Conservation (phyloP, 305 asterid genomes). For the Rubia tinctorum region DNA sequence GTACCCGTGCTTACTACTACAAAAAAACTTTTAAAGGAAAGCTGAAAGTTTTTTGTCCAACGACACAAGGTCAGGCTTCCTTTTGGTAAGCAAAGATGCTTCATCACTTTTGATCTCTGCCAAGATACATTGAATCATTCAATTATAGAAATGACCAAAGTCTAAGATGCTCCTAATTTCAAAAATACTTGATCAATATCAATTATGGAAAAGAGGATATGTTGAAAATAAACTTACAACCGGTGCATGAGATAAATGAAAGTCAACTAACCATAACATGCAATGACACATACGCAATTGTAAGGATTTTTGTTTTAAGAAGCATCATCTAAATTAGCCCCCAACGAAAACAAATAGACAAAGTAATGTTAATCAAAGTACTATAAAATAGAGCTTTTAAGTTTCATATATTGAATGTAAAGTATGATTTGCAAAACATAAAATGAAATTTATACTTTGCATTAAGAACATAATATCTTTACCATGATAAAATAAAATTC, state of each 20-base stretch:
- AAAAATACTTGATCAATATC: background rate
- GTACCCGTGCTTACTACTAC: too few species aligned
- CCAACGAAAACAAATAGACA: background rate
- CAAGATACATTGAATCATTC: background rate
- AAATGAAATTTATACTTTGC: background rate
- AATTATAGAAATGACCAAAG: background rate
- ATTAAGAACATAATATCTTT: background rate
- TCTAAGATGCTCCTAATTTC: background rate
- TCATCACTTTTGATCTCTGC: conserved; percentile 6
- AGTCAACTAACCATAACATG: background rate
- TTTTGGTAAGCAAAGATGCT: background rate
- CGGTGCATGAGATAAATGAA: background rate
- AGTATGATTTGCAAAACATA: background rate
- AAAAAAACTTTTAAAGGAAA: too few species aligned
- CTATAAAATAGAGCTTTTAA: background rate
- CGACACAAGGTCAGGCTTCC: background rate
- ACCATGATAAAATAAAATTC: background rate
- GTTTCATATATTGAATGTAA: background rate
- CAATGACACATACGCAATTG: background rate
- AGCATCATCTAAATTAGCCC: background rate
- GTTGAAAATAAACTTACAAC: background rate
- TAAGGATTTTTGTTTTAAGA: too few species aligned
- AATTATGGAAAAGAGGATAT: background rate
- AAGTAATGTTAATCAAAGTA: background rate
- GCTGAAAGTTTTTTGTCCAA: background rate